Evolutionary conservation across 148 eudicot species (phyloP).

Genomic region (Silene uniflora): DNA sequence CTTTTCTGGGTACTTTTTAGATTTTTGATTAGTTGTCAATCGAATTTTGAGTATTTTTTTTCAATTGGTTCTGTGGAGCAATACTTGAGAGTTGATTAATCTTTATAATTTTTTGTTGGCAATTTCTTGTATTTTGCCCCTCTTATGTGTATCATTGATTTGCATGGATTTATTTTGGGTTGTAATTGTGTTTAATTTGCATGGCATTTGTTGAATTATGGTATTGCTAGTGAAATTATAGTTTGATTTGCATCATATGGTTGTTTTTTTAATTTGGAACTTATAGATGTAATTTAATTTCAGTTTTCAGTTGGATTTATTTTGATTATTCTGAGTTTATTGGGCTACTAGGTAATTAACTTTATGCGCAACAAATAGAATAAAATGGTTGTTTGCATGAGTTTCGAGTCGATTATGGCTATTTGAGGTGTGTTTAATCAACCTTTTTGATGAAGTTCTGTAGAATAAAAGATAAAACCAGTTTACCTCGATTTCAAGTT

Average conservation of each 20-base stretch:
- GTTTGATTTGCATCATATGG: not conserved
- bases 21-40: not conserved
- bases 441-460: not conserved
- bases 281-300: not conserved
- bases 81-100: constrained; percentile 14
- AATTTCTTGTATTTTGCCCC: not conserved
- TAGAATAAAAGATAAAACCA: not conserved
- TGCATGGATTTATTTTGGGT: constrained; percentile 25
- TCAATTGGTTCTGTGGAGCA: constrained; percentile 17
- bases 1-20: not conserved
- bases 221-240: not conserved
- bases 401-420: not conserved
- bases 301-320: not conserved
- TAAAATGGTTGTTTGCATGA: not conserved
- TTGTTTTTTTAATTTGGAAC: not conserved
- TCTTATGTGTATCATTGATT: not conserved
- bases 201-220: constrained; percentile 23
- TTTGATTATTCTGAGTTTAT: not conserved
- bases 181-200: constrained; percentile 19
- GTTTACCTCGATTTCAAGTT: not conserved
- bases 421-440: not conserved
- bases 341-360: not conserved
- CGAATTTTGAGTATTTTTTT: not conserved
- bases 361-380: not conserved
- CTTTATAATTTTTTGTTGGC: constrained; percentile 13